Base-by-base conservation (phyloP, 345 rosid species). In the Cardiospermum halicacabum region DNA sequence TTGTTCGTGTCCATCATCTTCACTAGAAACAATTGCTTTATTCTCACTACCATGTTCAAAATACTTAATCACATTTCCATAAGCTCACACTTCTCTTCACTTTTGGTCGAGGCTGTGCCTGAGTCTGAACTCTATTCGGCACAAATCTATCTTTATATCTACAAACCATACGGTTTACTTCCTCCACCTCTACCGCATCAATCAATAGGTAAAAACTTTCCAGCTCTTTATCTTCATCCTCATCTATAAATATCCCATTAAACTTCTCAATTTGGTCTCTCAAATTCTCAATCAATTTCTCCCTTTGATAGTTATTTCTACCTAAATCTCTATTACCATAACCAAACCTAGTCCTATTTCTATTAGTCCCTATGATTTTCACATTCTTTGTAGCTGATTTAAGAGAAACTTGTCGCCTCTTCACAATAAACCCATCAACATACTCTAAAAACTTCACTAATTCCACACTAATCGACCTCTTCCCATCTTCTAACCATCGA, bases 401-500 rank as follows among this genome's bases (percentile, higher is more conserved):
- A 56, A n/a, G 42, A 54, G 70, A 64, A 26, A 65, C 45, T 5
- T 60, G 77, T 56, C 19, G 72, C 69, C 77, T 83, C 75, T 74
- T 79, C 26, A 73, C 51, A 55, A 69, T 76, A 72, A 80, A 67
- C 56, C 74, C 85, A 67, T 92, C 88, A 61, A 89, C 58, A 62
- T 78, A 80, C 39, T 80, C 85, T 79, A 84, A 45, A 79, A 92
- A 85, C 64, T 75, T 74, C 56, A 72, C 81, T 68, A 92, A 72
- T 60, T 84, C 95, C 72, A 78, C 78, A 59, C 88, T 77, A 50
- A 92, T 66, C 45, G 91, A 77, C 81, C 81, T 84, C 73, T 85
- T 92, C 21, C 95, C 88, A 62, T 69, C 89, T 75, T n/a, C 87
- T 76, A 69, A 92, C 83, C 89, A 85, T 84, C 42, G 91, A 87